Conservation (phyloP, 192 early-diverging fungal genomes). For the Diversispora eburnea region DNA sequence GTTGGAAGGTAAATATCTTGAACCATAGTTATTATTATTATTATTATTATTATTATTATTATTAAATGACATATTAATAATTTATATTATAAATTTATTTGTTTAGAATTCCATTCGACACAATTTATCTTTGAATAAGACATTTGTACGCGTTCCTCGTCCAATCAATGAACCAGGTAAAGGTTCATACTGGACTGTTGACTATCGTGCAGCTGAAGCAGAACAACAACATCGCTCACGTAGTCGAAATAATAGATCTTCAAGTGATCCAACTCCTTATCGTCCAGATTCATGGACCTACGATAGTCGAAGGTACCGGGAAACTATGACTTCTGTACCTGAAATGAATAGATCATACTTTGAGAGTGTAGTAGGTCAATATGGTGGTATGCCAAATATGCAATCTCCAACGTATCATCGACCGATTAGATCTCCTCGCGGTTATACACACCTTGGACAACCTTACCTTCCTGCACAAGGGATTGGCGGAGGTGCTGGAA, state of each 20-base stretch:
- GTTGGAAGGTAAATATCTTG: conserved; percentile 52
- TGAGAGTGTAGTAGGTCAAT: conserved; percentile 7
- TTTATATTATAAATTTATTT: neutral
- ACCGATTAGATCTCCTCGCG: conserved; percentile 1
- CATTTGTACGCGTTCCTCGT: conserved; percentile 73
- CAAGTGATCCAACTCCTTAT: conserved; percentile 27
- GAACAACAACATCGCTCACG: conserved; percentile 31
- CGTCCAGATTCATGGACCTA: neutral
- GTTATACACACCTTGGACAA: neutral
- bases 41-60: neutral
- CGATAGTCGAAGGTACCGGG: conserved; percentile 13
- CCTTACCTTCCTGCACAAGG: conserved; percentile 24
- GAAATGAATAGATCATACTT: conserved; percentile 16
- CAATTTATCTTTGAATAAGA: conserved; percentile 77
- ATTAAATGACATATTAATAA: neutral
- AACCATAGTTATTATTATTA: neutral
- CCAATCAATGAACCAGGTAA: conserved; percentile 84
- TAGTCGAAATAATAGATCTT: conserved; percentile 26
- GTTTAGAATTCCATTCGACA: conserved; percentile 82
- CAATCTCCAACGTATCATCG: neutral
- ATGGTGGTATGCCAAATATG: conserved; percentile 8
- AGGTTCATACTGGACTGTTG: conserved; percentile 80
- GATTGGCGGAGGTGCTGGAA: conserved; percentile 7
- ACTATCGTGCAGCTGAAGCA: conserved; percentile 34
- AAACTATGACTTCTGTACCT: conserved; percentile 25